phyloP scores from a whole-genome alignment of 148 eudicot species.

The Camellia sinensis region DNA sequence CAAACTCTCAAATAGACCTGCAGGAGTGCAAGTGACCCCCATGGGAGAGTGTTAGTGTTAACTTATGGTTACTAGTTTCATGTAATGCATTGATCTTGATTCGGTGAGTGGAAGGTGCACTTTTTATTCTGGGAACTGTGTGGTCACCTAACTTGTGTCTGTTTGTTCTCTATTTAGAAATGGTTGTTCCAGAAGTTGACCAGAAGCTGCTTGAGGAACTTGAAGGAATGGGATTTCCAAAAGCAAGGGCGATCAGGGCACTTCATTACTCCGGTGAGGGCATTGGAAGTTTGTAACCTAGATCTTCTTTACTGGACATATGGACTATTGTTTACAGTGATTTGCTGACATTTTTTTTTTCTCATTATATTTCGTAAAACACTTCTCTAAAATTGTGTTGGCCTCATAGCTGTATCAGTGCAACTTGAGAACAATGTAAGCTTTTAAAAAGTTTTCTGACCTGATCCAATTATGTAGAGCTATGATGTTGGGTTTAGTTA shows the following conservation, averaged over 20 bases:
- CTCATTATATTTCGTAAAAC: neutral
- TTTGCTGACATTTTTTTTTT: neutral
- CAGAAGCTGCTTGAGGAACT: slow-evolving; percentile 70
- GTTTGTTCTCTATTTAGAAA: slow-evolving; percentile 42
- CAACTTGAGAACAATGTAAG: neutral
- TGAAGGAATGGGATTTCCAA: slow-evolving; percentile 86
- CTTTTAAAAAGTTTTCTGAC: neutral
- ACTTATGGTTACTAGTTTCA: neutral
- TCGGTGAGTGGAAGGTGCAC: neutral
- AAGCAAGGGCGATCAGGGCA: slow-evolving; percentile 72
- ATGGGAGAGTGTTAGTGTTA: neutral
- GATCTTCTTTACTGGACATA: neutral
- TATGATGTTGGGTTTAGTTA: neutral
- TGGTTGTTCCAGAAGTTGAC: slow-evolving; percentile 94
- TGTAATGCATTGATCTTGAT: slow-evolving; percentile 3
- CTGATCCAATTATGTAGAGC: neutral
- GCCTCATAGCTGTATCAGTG: neutral
- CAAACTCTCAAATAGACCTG: neutral
- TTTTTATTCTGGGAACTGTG: neutral
- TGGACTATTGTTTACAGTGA: neutral
- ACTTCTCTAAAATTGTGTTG: neutral
- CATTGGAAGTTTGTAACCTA: neutral
- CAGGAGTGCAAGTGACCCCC: neutral
- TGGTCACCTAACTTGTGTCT: neutral
- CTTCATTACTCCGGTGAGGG: slow-evolving; percentile 81